Evolutionary conservation across 2,329 filamentous ascomycete genomes (phyloP).

Genomic region (Hypocreales sp.): DNA sequence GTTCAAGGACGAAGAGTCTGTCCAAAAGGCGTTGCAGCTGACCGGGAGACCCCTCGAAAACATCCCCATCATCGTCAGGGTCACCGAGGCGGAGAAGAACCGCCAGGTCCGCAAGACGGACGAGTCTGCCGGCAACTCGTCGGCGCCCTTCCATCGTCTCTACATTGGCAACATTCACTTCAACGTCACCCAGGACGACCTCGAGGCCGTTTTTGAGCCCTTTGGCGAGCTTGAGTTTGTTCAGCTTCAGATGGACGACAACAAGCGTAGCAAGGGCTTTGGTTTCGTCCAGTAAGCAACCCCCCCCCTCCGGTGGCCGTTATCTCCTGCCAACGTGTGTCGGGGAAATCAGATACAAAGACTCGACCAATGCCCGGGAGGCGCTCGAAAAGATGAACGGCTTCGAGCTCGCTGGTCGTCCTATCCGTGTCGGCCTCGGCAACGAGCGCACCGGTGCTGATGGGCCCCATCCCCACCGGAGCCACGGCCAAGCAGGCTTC

Average conservation of each 20-base stretch:
- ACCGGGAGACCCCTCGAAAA: constrained; percentile 97
- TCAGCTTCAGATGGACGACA: constrained; percentile 92
- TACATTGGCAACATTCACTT: constrained; percentile 99
- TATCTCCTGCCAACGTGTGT: not conserved
- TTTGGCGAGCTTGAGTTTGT: constrained; percentile 97
- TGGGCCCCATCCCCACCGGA: constrained; percentile 81
- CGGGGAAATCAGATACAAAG: constrained; percentile 51
- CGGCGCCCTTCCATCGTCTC: constrained; percentile 89
- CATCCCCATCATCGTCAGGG: constrained; percentile 95
- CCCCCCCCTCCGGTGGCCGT: not conserved
- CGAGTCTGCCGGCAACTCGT: constrained; percentile 54
- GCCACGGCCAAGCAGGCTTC: constrained; percentile 62
- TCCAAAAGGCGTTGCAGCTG: constrained; percentile 86
- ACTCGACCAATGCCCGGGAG: constrained; percentile 81
- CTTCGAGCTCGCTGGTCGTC: constrained; percentile 92
- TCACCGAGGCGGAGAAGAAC: constrained; percentile 99
- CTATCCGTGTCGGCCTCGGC: constrained; percentile 95
- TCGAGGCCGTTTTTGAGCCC: constrained; percentile 92
- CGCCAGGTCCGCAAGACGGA: constrained; percentile 82
- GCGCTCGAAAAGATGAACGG: constrained; percentile 99
- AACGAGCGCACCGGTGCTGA: constrained; percentile 99
- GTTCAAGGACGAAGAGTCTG: constrained; percentile 92
- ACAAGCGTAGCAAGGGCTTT: constrained; percentile 80
- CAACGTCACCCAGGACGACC: constrained; percentile 91
- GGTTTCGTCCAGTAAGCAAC: constrained; percentile 89